Percentiles rank a stretch among this genome's conserved stretches.
phyloP scores from a whole-genome alignment of 768 basidiomycete genomes.

The Leucocoprinus sp. region DNA sequence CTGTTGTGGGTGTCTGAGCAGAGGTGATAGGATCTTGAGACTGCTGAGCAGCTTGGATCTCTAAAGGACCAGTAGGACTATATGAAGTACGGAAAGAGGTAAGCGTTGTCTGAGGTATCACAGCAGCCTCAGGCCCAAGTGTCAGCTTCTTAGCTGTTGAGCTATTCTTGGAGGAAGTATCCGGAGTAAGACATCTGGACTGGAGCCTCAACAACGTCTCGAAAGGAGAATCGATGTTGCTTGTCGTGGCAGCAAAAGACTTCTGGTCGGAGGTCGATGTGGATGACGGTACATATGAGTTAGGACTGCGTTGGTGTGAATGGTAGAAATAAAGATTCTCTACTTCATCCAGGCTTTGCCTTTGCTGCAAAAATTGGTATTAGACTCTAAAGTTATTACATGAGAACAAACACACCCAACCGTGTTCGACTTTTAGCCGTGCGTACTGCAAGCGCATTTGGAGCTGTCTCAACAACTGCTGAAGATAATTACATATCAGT shows the following conservation, averaged over 20 bases:
- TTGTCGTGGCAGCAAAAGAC: conserved; percentile 1
- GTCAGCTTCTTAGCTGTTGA: not conserved
- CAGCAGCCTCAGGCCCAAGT: not conserved
- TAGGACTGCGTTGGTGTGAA: conserved; percentile 41
- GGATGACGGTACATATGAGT: conserved; percentile 17
- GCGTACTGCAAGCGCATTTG: conserved; percentile 73
- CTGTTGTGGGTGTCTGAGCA: not conserved
- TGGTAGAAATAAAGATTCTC: conserved; percentile 78
- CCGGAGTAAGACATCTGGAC: not conserved
- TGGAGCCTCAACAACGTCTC: not conserved
- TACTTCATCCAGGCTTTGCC: conserved; percentile 72
- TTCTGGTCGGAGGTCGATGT: not conserved
- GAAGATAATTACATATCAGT: conserved; percentile 7
- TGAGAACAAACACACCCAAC: conserved; percentile 58
- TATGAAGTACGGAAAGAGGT: not conserved
- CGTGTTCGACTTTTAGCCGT: conserved; percentile 70
- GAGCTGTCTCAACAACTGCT: conserved; percentile 68
- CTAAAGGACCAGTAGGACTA: not conserved
- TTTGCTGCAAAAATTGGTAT: conserved; percentile 47
- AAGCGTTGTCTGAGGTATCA: too few relatives aligned
- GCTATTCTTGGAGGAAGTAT: not conserved
- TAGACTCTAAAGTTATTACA: too few relatives aligned
- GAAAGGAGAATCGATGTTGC: not conserved
- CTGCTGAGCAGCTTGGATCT: not conserved
- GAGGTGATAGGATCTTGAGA: not conserved